Evolutionary conservation across 495 filamentous ascomycete species (phyloP).

Genomic region (Xylaria intraflava): DNA sequence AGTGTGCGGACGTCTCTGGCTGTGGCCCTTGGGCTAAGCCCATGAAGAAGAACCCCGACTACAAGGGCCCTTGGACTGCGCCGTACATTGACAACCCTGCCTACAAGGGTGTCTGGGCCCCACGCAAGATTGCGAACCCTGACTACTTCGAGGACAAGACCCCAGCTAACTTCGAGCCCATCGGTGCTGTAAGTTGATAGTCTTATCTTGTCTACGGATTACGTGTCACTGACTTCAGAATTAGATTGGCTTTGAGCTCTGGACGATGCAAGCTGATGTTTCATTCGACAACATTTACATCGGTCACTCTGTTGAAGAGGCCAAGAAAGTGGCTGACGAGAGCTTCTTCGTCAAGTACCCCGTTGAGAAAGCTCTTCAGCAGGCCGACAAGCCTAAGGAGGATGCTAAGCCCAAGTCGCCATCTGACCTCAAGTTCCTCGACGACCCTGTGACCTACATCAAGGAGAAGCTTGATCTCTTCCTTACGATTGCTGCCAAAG

Average conservation of each 20-base stretch:
- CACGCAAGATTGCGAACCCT: conserved; percentile 95
- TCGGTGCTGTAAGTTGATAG: conserved; percentile 73
- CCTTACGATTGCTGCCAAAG: conserved; percentile 72
- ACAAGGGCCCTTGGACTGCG: conserved; percentile 98
- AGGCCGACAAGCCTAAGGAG: conserved; percentile 72
- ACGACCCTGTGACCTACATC: conserved; percentile 84
- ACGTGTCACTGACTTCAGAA: conserved; percentile 15
- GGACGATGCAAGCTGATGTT: conserved; percentile 99
- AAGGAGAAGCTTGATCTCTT: conserved; percentile 90
- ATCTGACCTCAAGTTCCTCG: conserved; percentile 77
- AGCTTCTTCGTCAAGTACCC: conserved; percentile 89
- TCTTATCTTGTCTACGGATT: neutral
- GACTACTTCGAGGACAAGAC: conserved; percentile 97
- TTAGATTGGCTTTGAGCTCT: conserved; percentile 95
- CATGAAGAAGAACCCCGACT: conserved; percentile 89
- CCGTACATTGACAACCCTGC: conserved; percentile 95
- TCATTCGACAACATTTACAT: conserved; percentile 99
- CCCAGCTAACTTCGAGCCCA: conserved; percentile 93
- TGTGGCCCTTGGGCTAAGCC: conserved; percentile 92
- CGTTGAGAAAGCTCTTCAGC: conserved; percentile 77
- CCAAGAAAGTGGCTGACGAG: conserved; percentile 81
- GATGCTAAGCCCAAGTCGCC: conserved; percentile 59
- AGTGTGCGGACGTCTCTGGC: conserved; percentile 88
- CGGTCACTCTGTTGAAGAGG: conserved; percentile 93
- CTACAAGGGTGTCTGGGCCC: conserved; percentile 95